Evolutionary conservation across 1,139 yeast genomes (phyloP), one percentile per base, ranked within the genome.

Genomic region (Candida pseudoviswanathii): DNA sequence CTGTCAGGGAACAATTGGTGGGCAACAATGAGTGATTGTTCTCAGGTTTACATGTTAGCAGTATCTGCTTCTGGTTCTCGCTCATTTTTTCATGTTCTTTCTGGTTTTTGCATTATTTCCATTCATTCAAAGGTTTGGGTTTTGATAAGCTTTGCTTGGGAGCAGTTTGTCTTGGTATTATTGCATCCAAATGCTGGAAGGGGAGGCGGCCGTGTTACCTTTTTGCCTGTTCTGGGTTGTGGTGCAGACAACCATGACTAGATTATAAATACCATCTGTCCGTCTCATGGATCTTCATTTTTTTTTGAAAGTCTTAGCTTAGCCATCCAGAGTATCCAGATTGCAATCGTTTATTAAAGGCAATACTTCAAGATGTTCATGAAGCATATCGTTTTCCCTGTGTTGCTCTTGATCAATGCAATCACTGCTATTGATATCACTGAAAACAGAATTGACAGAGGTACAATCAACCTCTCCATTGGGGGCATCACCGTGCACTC

Each of bases 401-500:
- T 43, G 21, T 22, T 27, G 9, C 16, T 43, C 22, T 26, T 43
- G 21, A n/a, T 43, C 41, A 43, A 34, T 34, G 34, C 34, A 27
- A 26, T 43, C 22, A 27, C 26, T 44, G 51, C 46, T 22, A 21
- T 45, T 34, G 46, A 44, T 11, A 46, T 51, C 8, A 34, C 47
- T 9, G 9, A 36, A n/a, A 43, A 52, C 39, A 46, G 33, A 21
- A 31, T 62, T 11, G 46, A 44, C 8, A 51, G 54, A 27, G 69
- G 67, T 29, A 51, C 65, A 21, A 45, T 63, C 37, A 51, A 55
- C 34, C 41, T 51, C 10, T 39, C 43, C 30, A 56, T 65, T 45
- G 70, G 68, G 16, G 66, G 61, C 50, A 57, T 66, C n/a, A 56
- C 54, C 6, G 58, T 71, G 45, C 55, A 60, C n/a, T 58, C 61